Evolutionary conservation across 2,329 filamentous ascomycete species (phyloP).

Genomic region (Penicillium sp.): DNA sequence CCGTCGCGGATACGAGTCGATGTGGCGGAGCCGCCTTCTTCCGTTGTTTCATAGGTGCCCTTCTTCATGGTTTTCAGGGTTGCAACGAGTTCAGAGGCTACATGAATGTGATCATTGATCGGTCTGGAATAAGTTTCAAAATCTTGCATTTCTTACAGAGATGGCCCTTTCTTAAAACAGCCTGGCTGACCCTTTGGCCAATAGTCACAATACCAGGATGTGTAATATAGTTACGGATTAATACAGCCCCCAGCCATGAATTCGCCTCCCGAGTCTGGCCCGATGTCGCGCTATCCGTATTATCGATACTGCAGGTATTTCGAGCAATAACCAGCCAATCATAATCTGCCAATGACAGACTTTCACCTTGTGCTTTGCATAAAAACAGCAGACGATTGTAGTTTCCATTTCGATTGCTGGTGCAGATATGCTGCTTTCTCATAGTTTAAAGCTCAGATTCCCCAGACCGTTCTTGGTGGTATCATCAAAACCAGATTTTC

Average conservation of each 20-base stretch:
- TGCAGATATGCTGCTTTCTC: background rate
- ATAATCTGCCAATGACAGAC: background rate
- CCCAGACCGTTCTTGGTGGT: background rate
- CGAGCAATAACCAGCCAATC: background rate
- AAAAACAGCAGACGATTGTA: background rate
- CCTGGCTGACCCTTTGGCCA: background rate
- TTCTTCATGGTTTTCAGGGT: background rate
- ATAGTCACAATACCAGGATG: background rate
- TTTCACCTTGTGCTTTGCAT: background rate
- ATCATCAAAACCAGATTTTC: background rate
- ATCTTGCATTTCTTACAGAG: background rate
- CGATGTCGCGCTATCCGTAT: background rate
- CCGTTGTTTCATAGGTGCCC: background rate
- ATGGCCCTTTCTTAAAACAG: background rate
- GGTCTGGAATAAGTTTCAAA: background rate
- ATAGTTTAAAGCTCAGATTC: background rate
- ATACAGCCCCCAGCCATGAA: background rate
- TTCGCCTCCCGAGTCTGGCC: background rate
- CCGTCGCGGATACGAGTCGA: background rate
- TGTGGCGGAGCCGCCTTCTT: background rate
- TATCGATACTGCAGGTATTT: background rate
- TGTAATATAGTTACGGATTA: background rate
- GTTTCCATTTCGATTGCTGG: background rate
- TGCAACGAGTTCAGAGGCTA: background rate
- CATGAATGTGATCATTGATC: background rate